These are phyloP conservation scores for Bothriochloa decipiens DNA, from an alignment of 176 grass and related monocot genomes.

Conservation along the genomic window DNA sequence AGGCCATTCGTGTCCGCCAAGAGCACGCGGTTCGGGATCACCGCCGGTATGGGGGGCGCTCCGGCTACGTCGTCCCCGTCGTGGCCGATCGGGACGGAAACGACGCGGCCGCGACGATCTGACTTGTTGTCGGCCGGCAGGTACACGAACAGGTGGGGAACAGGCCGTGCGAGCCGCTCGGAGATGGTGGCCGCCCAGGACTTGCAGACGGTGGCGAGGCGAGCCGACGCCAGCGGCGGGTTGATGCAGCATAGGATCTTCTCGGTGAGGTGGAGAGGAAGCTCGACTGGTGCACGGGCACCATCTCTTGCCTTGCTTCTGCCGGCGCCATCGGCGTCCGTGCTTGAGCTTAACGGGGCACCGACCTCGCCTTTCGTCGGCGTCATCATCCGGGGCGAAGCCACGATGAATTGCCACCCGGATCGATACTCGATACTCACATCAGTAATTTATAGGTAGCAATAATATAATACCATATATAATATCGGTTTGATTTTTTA, in stretches of 20 bases:
- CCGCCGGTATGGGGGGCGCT: neutral
- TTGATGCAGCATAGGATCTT: constrained; percentile 16
- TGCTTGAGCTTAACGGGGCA: neutral
- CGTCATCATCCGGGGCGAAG: neutral
- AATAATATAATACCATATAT: neutral
- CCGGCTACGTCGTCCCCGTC: no score
- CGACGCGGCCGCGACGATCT: constrained; percentile 10
- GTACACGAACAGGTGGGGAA: constrained; percentile 25
- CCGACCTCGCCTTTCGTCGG: neutral
- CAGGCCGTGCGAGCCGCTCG: neutral
- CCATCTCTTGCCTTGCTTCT: neutral
- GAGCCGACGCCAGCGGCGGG: constrained; percentile 1
- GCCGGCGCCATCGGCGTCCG: neutral
- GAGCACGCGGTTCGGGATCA: constrained; percentile 6
- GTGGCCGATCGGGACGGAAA: neutral
- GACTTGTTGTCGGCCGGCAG: neutral
- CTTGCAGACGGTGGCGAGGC: constrained; percentile 33
- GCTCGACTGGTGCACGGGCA: neutral
- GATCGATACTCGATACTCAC: neutral
- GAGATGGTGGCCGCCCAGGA: constrained; percentile 18
- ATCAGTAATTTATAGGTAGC: neutral
- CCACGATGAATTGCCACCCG: neutral
- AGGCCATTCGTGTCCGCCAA: neutral
- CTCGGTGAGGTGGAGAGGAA: constrained; percentile 36
- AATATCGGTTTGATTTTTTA: neutral